Evolutionary conservation across 1,284 basidiomycete genomes (phyloP), one percentile per base, ranked within the genome.

Genomic region (Moniliella sp.): DNA sequence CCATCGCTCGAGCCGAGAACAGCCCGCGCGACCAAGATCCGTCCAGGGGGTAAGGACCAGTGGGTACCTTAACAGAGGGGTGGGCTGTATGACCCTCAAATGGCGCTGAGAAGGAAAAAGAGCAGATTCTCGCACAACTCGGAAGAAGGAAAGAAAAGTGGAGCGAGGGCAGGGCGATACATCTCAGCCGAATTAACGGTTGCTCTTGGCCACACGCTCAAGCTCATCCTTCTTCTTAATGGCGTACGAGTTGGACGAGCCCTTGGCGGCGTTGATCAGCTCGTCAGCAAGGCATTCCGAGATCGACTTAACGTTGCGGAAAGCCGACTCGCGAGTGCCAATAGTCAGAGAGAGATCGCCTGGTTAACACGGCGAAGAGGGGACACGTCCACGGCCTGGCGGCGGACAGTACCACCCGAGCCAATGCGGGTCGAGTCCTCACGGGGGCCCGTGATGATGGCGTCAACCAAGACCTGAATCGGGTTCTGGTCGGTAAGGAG

Each of bases 401-500:
- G 83, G 67, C 91, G 80, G 63, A 97, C 91, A 57, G 91, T 97
- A 67, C 91, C 91, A 68, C 94, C 86, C 39, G 91, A 97, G 48
- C 91, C 91, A 61, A 99, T 99, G 71, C 91, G 84, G 53, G 91
- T 99, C 45, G 86, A 94, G 69, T 99, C 91, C 71, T 99, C 91
- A 64, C 91, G 79, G 50, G 91, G 91, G 58, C 91, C 91, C 48
- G 88, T 94, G 66, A 97, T 82, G 60, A 99, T 86, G 52, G 88
- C 88, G 65, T 97, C 88, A 59, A 97, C 91, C 53, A 86, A 48
- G 39, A 83, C 81, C 72, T 99, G 91, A 65, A 99, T 83, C 48
- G 91, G 91, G 74, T 99, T 99, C 69, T 88, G 83, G 74, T 99
- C 91, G 57, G 83, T 84, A 66, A 99, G 80, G 62, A 99, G 82